Percentiles rank a stretch among this genome's conserved stretches.
Conservation (phyloP, 768 basidiomycete species). For the Leccinum rimulosum region DNA sequence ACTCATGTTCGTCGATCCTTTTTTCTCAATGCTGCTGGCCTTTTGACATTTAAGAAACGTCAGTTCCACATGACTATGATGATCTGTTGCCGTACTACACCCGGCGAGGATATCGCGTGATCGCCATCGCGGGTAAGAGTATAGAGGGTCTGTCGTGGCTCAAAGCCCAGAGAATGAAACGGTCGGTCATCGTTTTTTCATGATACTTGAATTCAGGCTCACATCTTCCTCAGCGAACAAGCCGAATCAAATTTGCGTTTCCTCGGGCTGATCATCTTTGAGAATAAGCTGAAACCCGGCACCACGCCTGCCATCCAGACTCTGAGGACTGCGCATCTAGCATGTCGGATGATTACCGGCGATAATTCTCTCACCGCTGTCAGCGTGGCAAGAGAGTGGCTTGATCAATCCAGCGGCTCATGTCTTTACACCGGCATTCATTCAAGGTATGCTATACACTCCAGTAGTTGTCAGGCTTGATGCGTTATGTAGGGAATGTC, state of each 20-base stretch:
- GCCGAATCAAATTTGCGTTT: conserved; percentile 90
- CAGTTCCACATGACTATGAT: conserved; percentile 95
- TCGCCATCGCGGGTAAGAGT: conserved; percentile 96
- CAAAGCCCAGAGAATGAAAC: conserved; percentile 93
- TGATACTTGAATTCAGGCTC: conserved; percentile 3
- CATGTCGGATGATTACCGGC: conserved; percentile 97
- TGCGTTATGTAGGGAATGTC: conserved; percentile 46
- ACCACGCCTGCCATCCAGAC: conserved; percentile 89
- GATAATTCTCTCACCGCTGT: conserved; percentile 97
- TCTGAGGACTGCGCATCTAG: conserved; percentile 84
- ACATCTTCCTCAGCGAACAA: conserved; percentile 64
- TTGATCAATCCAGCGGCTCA: conserved; percentile 86
- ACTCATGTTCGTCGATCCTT: conserved; percentile 72
- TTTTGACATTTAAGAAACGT: conserved; percentile 13
- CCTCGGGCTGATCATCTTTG: conserved; percentile 94
- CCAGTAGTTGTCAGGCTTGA: background rate
- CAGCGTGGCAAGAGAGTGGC: conserved; percentile 94
- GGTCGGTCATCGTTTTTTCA: conserved; percentile 45
- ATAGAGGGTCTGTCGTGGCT: conserved; percentile 94
- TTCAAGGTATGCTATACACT: conserved; percentile 48
- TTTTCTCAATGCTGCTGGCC: background rate
- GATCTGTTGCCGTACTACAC: conserved; percentile 97
- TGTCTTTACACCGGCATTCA: conserved; percentile 82
- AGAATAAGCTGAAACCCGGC: conserved; percentile 94
- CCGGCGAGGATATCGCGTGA: conserved; percentile 93